Evolutionary conservation across 805 yeast species (phyloP), one percentile per base, ranked within the genome.

Genomic region (Wickerhamomyces queroliae): DNA sequence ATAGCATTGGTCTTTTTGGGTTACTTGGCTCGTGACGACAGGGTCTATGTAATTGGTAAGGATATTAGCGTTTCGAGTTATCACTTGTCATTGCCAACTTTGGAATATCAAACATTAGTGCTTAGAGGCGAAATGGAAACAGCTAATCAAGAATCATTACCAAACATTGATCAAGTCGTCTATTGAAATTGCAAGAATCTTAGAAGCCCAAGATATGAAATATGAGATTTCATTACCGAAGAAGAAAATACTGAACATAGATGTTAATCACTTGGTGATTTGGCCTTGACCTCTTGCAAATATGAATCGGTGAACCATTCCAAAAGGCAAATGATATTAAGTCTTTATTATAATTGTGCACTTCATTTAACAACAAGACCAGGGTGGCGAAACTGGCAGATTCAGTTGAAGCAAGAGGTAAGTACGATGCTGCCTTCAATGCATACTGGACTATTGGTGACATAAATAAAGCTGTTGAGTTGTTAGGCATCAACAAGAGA

Each of bases 61-160:
- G 89, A 91, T 45, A 75, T 89, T 56, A 83, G 83, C 48, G 82
- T 93, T 36, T 68, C 83, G 30, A 78, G 95, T 18, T 89, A 90
- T 70, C 79, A 73, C 55, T 73, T 93, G 37, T 86, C 95, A 26
- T 66, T 91, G 26, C 77, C 89, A 9, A 95, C 93, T 4, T 73
- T 93, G 48, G 98, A 91, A 67, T 90, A 89, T 67, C 98, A 93
- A 70, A 93, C 99, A 1, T 78, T 90, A 41, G 96, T 91, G 3
- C 72, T 91, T 63, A 82, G 99, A 59, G 97, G 97, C 36, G 98
- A 95, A 58, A 66, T 90, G 50, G 96, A 89, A 47, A 83, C 79
- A 48, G 88, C 95, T 7, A 80, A 77, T 42, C 75, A 74, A 48
- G 60, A 71, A 22, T 67, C 70, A 37, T 62, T 82, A 44, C 76